Evolutionary conservation across 768 basidiomycete species (phyloP).

Genomic region (Erythrobasidium yunnanense): DNA sequence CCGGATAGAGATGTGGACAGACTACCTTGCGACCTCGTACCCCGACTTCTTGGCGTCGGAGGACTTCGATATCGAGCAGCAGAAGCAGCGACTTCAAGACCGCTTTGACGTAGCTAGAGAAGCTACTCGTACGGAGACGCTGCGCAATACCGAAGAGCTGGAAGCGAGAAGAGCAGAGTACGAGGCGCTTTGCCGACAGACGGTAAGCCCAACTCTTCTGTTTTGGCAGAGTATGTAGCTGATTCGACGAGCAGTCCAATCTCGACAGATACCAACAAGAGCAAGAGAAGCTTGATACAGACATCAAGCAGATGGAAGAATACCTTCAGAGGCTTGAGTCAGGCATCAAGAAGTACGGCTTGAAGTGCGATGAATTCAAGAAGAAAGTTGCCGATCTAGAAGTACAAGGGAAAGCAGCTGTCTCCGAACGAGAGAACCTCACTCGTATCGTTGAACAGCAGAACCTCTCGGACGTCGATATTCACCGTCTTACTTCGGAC

Average conservation of each 20-base stretch:
- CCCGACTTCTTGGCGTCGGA: conserved; percentile 64
- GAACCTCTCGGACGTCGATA: conserved; percentile 83
- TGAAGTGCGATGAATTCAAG: conserved; percentile 42
- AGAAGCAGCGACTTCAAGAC: conserved; percentile 27
- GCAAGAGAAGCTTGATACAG: conserved; percentile 56
- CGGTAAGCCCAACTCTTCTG: background rate
- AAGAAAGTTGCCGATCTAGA: conserved; percentile 51
- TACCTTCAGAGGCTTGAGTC: conserved; percentile 55
- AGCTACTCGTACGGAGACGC: conserved; percentile 8
- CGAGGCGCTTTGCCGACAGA: conserved; percentile 21
- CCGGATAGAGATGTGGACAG: conserved; percentile 33
- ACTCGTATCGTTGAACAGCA: conserved; percentile 64
- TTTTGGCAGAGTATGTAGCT: background rate
- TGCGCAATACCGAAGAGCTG: conserved; percentile 45
- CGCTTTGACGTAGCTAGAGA: conserved; percentile 30
- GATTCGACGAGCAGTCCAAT: background rate
- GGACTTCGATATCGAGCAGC: conserved; percentile 50
- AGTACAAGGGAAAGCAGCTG: conserved; percentile 27
- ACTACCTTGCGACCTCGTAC: conserved; percentile 43
- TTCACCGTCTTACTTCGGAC: conserved; percentile 78
- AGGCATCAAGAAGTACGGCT: background rate
- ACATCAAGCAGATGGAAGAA: conserved; percentile 51
- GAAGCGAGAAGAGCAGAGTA: conserved; percentile 45
- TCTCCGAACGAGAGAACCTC: conserved; percentile 54
- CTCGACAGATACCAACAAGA: conserved; percentile 41